Conservation (phyloP, 805 yeast genomes). For the Candida rishiriensis region DNA sequence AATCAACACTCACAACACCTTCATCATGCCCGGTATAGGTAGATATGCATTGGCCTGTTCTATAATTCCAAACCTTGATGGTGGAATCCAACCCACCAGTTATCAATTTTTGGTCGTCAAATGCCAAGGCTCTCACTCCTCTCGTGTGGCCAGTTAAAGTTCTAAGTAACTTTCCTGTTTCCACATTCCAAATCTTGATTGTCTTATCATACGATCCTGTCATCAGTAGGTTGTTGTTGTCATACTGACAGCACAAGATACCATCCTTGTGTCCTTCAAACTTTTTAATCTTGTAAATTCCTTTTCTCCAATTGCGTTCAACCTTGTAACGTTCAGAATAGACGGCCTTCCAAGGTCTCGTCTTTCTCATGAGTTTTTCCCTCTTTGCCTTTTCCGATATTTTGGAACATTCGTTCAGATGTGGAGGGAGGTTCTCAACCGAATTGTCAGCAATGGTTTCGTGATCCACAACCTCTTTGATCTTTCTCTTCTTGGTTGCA, state of each 20-base stretch:
- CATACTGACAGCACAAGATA: slow-evolving; percentile 81
- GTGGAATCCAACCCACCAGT: slow-evolving; percentile 91
- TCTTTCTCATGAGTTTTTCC: slow-evolving; percentile 31
- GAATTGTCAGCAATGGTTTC: slow-evolving; percentile 7
- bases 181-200: slow-evolving; percentile 89
- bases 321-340: slow-evolving; percentile 87
- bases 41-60: slow-evolving; percentile 89
- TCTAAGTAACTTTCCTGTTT: slow-evolving; percentile 68
- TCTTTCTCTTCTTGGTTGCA: slow-evolving; percentile 19
- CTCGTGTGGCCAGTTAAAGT: slow-evolving; percentile 85
- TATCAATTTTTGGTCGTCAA: slow-evolving; percentile 84
- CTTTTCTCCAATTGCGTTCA: slow-evolving; percentile 93
- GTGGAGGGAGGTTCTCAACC: slow-evolving; percentile 21
- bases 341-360: slow-evolving; percentile 93
- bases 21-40: slow-evolving; percentile 92
- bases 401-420: slow-evolving; percentile 15
- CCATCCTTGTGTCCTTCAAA: slow-evolving; percentile 86
- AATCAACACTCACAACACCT: slow-evolving; percentile 81
- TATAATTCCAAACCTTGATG: slow-evolving; percentile 93
- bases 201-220: slow-evolving; percentile 92
- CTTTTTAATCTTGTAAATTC: slow-evolving; percentile 56
- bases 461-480: slow-evolving; percentile 20
- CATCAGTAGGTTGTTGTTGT: slow-evolving; percentile 66
- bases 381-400: slow-evolving; percentile 6
- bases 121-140: slow-evolving; percentile 80